phyloP scores from a whole-genome alignment of 148 eudicot genomes.

The Vaccinium myrtillus region DNA sequence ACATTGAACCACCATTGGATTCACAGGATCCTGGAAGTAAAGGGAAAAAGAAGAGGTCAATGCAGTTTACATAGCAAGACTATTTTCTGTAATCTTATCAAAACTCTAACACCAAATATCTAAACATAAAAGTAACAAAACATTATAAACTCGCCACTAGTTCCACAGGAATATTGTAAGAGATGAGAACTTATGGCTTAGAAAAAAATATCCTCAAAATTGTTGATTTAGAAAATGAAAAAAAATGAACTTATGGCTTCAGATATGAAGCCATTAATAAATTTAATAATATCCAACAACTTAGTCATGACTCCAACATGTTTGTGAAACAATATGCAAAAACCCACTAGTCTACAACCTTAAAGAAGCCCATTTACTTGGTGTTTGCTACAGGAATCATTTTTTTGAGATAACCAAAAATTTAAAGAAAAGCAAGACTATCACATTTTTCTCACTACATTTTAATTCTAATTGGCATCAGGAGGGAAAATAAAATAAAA shows the following conservation, averaged over 20 bases:
- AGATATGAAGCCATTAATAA: background rate
- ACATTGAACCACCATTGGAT: conserved; percentile 48
- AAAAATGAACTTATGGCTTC: background rate
- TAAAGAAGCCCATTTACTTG: background rate
- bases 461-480: no score
- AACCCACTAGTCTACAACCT: background rate
- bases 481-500: conserved; percentile 6
- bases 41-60: background rate
- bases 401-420: background rate
- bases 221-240: background rate
- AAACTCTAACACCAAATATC: background rate
- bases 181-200: background rate
- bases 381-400: background rate
- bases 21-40: conserved; percentile 57
- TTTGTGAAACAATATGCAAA: background rate
- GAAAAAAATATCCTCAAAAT: background rate
- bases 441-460: background rate
- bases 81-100: background rate
- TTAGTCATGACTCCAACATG: background rate
- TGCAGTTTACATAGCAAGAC: background rate
- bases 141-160: background rate
- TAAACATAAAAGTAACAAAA: background rate
- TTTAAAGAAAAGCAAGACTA: background rate
- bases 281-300: background rate
- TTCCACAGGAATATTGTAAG: background rate